Evolutionary conservation across 1,284 basidiomycete genomes (phyloP).

Genomic region (Fomitopsis betulina): DNA sequence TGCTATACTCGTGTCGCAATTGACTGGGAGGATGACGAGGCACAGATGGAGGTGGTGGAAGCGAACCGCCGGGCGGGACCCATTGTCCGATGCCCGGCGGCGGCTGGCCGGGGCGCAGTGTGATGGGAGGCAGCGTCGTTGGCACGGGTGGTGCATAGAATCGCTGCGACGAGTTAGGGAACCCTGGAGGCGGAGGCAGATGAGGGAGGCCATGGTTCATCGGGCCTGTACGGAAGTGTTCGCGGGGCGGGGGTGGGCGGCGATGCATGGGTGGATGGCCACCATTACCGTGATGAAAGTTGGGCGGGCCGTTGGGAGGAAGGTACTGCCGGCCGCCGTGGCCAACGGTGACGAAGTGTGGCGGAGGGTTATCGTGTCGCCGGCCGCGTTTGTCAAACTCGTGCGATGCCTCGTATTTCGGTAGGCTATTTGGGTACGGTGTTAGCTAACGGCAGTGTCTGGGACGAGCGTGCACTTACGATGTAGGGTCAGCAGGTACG

Average conservation of each 20-base stretch:
- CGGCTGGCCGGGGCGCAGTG: constrained; percentile 15
- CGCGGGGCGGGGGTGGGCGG: constrained; percentile 24
- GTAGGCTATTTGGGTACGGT: constrained; percentile 45
- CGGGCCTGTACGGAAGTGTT: constrained; percentile 25
- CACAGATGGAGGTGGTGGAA: constrained; percentile 21
- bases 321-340: neutral
- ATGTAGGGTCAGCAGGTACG: constrained; percentile 77
- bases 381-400: constrained; percentile 80
- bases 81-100: constrained; percentile 3
- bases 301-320: constrained; percentile 17
- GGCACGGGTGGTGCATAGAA: constrained; percentile 10
- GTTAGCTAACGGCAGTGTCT: constrained; percentile 6
- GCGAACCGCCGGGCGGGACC: constrained; percentile 9
- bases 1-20: constrained; percentile 13
- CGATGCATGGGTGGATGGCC: constrained; percentile 18
- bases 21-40: constrained; percentile 9
- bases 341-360: constrained; percentile 10
- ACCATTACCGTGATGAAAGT: constrained; percentile 12
- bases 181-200: constrained; percentile 1
- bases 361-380: constrained; percentile 29
- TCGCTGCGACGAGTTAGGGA: neutral
- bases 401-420: constrained; percentile 76
- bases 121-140: constrained; percentile 11
- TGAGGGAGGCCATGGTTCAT: constrained; percentile 6
- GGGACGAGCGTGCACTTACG: constrained; percentile 35